A percentile compares a stretch with the other conserved stretches of the same genome.
Conservation (phyloP, 2,329 filamentous ascomycete genomes). For the Elsinoe australis region DNA sequence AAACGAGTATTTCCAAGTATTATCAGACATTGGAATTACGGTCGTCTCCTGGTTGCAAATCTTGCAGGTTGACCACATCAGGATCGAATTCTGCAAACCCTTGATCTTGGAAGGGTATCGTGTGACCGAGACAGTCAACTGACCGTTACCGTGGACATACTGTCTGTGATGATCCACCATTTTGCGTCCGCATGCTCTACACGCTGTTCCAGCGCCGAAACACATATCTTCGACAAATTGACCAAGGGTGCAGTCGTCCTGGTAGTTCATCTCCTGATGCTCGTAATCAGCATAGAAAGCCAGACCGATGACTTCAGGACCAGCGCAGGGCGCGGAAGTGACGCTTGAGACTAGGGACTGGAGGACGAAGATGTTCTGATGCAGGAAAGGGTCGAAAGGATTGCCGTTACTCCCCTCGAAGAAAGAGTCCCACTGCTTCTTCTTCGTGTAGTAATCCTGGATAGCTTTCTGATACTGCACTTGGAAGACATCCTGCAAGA, state of each 20-base stretch:
- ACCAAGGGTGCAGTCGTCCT: conserved; percentile 82
- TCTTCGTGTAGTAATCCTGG: conserved; percentile 90
- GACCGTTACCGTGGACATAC: conserved; percentile 92
- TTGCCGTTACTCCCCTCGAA: conserved; percentile 80
- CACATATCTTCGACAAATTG: conserved; percentile 93
- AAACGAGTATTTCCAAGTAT: conserved; percentile 96
- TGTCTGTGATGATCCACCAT: conserved; percentile 93
- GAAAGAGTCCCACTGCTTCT: conserved; percentile 92
- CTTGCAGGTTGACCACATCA: conserved; percentile 98
- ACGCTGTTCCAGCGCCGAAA: conserved; percentile 65
- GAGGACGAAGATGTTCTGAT: conserved; percentile 91
- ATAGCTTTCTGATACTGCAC: conserved; percentile 93
- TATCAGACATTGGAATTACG: conserved; percentile 83
- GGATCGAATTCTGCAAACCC: conserved; percentile 64
- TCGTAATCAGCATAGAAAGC: conserved; percentile 85
- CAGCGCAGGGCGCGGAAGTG: conserved; percentile 86
- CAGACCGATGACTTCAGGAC: conserved; percentile 81
- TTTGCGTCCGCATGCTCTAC: conserved; percentile 74
- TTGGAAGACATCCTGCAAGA: conserved; percentile 88
- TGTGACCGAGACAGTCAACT: conserved; percentile 85
- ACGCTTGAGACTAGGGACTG: conserved; percentile 91
- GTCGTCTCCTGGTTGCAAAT: conserved; percentile 85
- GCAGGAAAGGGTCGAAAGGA: conserved; percentile 87
- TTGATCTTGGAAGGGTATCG: conserved; percentile 59
- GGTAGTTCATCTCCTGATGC: conserved; percentile 59